Evolutionary conservation across 495 filamentous ascomycete species (phyloP).

Genomic region (Haplographium delicatum): DNA sequence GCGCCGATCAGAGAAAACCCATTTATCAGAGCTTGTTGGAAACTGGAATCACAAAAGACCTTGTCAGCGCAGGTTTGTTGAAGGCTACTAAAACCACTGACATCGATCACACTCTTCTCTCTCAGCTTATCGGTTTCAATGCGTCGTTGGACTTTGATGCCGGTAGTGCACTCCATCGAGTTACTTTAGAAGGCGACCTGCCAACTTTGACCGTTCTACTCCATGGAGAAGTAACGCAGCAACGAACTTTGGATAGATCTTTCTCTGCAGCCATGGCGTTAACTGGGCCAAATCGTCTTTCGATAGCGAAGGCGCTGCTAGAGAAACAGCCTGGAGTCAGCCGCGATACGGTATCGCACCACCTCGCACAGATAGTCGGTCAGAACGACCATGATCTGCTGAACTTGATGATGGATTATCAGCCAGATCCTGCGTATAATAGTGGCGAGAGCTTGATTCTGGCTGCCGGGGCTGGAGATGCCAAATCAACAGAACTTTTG

Average conservation of each 20-base stretch:
- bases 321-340: constrained; percentile 4
- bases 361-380: background rate
- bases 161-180: background rate
- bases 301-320: background rate
- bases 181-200: background rate
- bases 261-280: background rate
- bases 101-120: background rate
- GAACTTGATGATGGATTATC: background rate
- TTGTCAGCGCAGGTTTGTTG: constrained; percentile 1
- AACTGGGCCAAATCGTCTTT: background rate
- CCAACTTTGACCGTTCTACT: constrained; percentile 3
- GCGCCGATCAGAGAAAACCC: background rate
- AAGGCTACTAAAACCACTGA: background rate
- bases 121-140: background rate
- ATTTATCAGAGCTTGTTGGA: constrained; percentile 1
- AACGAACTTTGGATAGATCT: background rate
- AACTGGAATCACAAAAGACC: background rate
- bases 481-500: constrained; percentile 1
- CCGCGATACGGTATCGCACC: background rate
- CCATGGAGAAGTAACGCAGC: background rate
- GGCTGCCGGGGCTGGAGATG: background rate
- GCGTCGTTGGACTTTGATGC: background rate
- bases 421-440: constrained; percentile 1
- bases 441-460: background rate
- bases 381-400: background rate